A percentile compares a stretch with the other conserved stretches of the same genome.
Evolutionary conservation across 257 asterid species (phyloP).

Genomic region (Coffea canephora): DNA sequence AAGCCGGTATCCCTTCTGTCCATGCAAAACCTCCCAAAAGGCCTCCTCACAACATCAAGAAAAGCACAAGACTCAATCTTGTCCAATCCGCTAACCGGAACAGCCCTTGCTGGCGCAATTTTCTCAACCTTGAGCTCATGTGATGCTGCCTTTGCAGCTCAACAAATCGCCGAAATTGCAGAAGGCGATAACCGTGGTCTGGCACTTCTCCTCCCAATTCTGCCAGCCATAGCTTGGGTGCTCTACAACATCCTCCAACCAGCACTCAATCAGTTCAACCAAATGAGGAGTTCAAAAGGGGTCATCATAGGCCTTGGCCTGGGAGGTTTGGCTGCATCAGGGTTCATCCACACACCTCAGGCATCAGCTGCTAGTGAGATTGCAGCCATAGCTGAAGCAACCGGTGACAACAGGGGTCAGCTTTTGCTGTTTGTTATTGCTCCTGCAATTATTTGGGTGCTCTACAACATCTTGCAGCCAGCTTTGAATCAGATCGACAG

Average conservation of each 20-base stretch:
- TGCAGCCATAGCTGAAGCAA: conserved; percentile 49
- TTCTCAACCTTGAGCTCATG: conserved; percentile 69
- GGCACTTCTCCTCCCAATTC: conserved; percentile 64
- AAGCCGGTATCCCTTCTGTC: conserved; percentile 42
- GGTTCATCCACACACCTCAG: conserved; percentile 46
- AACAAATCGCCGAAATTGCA: conserved; percentile 82
- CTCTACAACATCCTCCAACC: conserved; percentile 88
- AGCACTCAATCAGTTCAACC: conserved; percentile 76
- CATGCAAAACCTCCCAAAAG: conserved; percentile 46
- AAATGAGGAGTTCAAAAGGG: conserved; percentile 67
- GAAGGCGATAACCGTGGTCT: conserved; percentile 86
- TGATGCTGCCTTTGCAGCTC: conserved; percentile 81
- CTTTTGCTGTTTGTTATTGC: conserved; percentile 73
- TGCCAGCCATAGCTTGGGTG: conserved; percentile 90
- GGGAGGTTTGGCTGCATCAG: conserved; percentile 55
- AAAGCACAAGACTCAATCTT: conserved; percentile 12
- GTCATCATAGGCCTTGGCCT: conserved; percentile 68
- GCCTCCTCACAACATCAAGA: conserved; percentile 14
- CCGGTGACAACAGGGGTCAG: conserved; percentile 71
- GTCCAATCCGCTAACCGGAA: conserved; percentile 26
- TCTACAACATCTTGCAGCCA: conserved; percentile 80
- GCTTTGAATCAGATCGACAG: conserved; percentile 87
- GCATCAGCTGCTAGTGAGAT: conserved; percentile 59
- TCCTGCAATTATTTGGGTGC: conserved; percentile 89
- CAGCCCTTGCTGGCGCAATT: conserved; percentile 71